Conservation (phyloP, 768 basidiomycete genomes). For the Dictyophora rubrovolvata region DNA sequence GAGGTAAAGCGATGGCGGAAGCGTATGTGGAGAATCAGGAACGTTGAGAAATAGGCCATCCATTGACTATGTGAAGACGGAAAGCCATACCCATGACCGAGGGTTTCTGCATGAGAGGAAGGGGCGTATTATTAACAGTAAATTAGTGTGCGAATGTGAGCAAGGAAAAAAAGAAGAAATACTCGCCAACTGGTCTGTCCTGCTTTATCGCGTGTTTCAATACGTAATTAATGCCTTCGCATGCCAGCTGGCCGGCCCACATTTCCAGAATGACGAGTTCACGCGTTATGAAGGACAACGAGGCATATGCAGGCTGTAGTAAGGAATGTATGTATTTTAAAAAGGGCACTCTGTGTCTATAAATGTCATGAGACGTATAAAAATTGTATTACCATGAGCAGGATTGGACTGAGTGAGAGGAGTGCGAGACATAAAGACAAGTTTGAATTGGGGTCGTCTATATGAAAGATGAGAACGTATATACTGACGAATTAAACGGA, state of each 20-base stretch:
- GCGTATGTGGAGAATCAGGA: constrained; percentile 62
- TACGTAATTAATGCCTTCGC: constrained; percentile 59
- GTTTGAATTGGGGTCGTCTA: constrained; percentile 54
- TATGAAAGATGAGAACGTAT: constrained; percentile 6
- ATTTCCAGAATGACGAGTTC: constrained; percentile 73
- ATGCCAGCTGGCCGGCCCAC: constrained; percentile 71
- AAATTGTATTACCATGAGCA: constrained; percentile 47
- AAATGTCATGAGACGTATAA: not conserved
- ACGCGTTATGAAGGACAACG: constrained; percentile 60
- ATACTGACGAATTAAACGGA: not conserved
- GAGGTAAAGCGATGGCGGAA: constrained; percentile 56
- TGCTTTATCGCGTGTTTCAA: constrained; percentile 61
- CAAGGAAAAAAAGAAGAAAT: not conserved
- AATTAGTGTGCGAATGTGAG: not conserved
- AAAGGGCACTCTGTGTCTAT: constrained; percentile 18
- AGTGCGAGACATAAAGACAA: constrained; percentile 50
- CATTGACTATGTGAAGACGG: constrained; percentile 86
- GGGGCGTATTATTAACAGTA: not conserved
- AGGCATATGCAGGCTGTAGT: constrained; percentile 68
- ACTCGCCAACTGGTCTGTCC: constrained; percentile 56
- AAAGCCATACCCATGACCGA: constrained; percentile 73
- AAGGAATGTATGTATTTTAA: constrained; percentile 18
- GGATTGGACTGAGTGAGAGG: constrained; percentile 57
- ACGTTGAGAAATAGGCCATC: constrained; percentile 80
- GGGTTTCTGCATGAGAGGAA: constrained; percentile 29